Conservation (phyloP, 192 early-diverging fungal species). For the Coemansia sp. region DNA sequence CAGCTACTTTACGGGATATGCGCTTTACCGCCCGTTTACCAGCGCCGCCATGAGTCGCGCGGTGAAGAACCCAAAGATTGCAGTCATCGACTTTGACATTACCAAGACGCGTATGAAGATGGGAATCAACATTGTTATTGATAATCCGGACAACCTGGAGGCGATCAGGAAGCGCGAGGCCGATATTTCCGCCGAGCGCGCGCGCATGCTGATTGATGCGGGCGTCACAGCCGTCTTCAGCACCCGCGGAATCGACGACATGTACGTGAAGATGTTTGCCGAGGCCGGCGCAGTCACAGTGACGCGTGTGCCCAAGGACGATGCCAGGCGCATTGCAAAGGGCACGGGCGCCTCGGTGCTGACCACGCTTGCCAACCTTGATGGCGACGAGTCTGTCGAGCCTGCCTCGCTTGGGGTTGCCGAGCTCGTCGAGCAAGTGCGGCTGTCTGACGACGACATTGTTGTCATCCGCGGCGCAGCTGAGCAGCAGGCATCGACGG, state of each 20-base stretch:
- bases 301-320: conserved; percentile 94
- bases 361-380: conserved; percentile 93
- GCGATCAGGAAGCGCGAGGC: conserved; percentile 92
- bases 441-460: conserved; percentile 97
- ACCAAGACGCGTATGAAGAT: conserved; percentile 98
- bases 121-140: conserved; percentile 97
- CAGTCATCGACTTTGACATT: conserved; percentile 97
- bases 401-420: conserved; percentile 83
- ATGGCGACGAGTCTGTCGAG: conserved; percentile 98
- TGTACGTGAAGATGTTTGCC: conserved; percentile 97
- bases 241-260: conserved; percentile 98
- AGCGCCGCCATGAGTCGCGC: conserved; percentile 93
- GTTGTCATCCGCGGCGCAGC: conserved; percentile 79
- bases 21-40: conserved; percentile 96
- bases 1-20: conserved; percentile 89
- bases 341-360: conserved; percentile 94
- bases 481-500: conserved; percentile 80
- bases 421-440: conserved; percentile 96
- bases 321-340: conserved; percentile 95
- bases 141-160: conserved; percentile 97
- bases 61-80: conserved; percentile 89
- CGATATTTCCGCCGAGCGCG: conserved; percentile 94
- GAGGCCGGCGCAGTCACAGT: conserved; percentile 98
- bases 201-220: conserved; percentile 90
- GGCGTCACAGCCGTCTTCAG: conserved; percentile 98